A percentile compares a stretch with the other conserved stretches of the same genome.
Evolutionary conservation across 257 asterid species (phyloP).

Genomic region (Lycium ferocissimum): DNA sequence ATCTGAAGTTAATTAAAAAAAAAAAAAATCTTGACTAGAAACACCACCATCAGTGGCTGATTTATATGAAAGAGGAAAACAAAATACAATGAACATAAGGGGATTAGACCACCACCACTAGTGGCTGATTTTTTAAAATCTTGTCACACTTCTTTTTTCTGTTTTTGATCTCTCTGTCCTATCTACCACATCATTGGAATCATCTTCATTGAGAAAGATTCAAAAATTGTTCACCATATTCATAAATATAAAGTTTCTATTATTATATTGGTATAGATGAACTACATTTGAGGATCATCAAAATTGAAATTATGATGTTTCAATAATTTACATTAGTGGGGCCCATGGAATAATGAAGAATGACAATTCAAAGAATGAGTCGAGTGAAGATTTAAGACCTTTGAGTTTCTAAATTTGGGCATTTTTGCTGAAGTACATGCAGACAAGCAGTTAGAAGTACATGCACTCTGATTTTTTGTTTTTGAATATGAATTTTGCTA

Average conservation of each 20-base stretch:
- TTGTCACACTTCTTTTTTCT: not conserved
- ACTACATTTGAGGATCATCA: not conserved
- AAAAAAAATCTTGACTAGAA: not conserved
- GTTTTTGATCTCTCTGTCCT: not conserved
- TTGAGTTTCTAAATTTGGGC: slow-evolving; percentile 9
- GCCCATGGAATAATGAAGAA: not conserved
- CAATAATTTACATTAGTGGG: not conserved
- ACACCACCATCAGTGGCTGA: not conserved
- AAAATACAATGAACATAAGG: not conserved
- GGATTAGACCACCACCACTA: not conserved
- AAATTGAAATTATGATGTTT: not conserved
- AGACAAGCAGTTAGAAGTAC: slow-evolving; percentile 3
- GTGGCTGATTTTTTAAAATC: not conserved
- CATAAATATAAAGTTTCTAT: not conserved
- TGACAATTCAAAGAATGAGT: not conserved
- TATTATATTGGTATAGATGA: not conserved
- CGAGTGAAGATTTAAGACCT: not conserved
- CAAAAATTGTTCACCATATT: not conserved
- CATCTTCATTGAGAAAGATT: not conserved
- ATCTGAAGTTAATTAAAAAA: not conserved
- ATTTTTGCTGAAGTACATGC: not conserved
- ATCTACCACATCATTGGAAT: not conserved
- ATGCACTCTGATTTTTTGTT: not conserved
- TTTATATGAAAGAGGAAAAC: not conserved
- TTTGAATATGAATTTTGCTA: not conserved